A percentile compares a stretch with the other conserved stretches of the same genome.
Conservation (phyloP, 768 basidiomycete species). For the Lenzites betulinus region DNA sequence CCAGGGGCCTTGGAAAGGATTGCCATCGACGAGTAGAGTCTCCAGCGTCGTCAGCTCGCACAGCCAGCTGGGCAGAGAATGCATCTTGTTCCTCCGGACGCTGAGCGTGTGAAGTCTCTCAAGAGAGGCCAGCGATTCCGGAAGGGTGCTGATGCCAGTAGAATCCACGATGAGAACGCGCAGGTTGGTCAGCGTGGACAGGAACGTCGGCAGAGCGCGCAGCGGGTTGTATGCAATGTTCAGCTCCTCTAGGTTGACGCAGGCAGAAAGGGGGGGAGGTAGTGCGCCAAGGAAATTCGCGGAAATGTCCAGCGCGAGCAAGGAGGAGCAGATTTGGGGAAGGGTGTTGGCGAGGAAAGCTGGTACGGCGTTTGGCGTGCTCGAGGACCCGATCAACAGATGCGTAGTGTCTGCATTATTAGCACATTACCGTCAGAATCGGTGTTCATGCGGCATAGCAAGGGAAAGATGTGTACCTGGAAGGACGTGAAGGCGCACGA, state of each 20-base stretch:
- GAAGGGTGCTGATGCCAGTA: slow-evolving; percentile 78
- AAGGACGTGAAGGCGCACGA: slow-evolving; percentile 64
- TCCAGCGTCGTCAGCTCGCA: slow-evolving; percentile 85
- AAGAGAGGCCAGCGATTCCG: slow-evolving; percentile 70
- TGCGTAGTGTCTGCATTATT: slow-evolving; percentile 80
- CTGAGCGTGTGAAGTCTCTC: slow-evolving; percentile 87
- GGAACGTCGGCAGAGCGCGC: slow-evolving; percentile 87
- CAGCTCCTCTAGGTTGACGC: slow-evolving; percentile 85
- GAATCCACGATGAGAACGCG: slow-evolving; percentile 92
- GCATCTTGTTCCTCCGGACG: slow-evolving; percentile 84
- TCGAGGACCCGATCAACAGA: slow-evolving; percentile 82
- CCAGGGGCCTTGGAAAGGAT: slow-evolving; percentile 96
- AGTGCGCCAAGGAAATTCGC: slow-evolving; percentile 83
- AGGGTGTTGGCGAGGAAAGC: slow-evolving; percentile 69
- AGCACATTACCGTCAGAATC: slow-evolving; percentile 4
- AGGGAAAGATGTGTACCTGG: slow-evolving; percentile 55
- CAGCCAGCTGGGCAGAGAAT: slow-evolving; percentile 92
- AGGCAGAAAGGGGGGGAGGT: slow-evolving; percentile 80
- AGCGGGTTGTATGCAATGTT: slow-evolving; percentile 92
- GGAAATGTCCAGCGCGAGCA: slow-evolving; percentile 93
- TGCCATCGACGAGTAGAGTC: slow-evolving; percentile 89
- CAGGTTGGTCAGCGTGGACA: slow-evolving; percentile 73
- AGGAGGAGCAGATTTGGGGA: slow-evolving; percentile 71
- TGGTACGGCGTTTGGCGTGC: slow-evolving; percentile 76
- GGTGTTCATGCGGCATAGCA: slow-evolving; percentile 3